phyloP scores from a whole-genome alignment of 1,284 basidiomycete species.

The Schizophyllum amplum region DNA sequence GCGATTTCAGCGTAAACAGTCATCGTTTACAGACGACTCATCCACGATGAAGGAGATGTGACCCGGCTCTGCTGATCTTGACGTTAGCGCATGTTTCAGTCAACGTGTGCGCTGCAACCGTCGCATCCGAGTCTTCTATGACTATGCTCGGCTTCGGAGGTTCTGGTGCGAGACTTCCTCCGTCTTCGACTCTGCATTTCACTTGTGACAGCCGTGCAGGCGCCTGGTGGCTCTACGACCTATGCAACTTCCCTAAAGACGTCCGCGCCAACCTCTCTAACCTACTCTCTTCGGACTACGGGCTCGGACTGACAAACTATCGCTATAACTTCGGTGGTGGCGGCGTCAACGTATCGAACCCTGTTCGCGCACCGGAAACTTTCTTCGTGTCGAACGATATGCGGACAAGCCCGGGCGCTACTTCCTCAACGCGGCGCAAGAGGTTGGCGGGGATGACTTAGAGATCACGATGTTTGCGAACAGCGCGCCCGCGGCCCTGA shows the following conservation, averaged over 20 bases:
- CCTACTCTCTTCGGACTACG: constrained; percentile 20
- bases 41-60: too few species aligned
- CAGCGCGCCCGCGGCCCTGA: neutral
- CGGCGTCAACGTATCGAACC: constrained; percentile 20
- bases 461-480: neutral
- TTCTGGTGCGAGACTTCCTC: neutral
- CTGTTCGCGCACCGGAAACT: constrained; percentile 22
- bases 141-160: constrained; percentile 22
- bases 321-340: constrained; percentile 27
- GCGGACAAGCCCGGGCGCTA: constrained; percentile 22
- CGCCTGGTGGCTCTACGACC: constrained; percentile 26
- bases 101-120: neutral
- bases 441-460: constrained; percentile 5
- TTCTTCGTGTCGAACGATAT: constrained; percentile 21
- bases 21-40: too few species aligned
- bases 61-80: neutral
- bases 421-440: constrained; percentile 18
- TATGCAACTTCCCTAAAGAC: constrained; percentile 21
- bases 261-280: constrained; percentile 20
- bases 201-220: constrained; percentile 16
- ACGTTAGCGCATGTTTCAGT: neutral
- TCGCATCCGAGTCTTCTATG: constrained; percentile 15
- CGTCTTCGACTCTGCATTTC: neutral
- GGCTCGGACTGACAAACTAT: constrained; percentile 22
- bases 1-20: too few species aligned